Evolutionary conservation across 179 eudicot species (phyloP).

Genomic region (Dionaea muscipula): DNA sequence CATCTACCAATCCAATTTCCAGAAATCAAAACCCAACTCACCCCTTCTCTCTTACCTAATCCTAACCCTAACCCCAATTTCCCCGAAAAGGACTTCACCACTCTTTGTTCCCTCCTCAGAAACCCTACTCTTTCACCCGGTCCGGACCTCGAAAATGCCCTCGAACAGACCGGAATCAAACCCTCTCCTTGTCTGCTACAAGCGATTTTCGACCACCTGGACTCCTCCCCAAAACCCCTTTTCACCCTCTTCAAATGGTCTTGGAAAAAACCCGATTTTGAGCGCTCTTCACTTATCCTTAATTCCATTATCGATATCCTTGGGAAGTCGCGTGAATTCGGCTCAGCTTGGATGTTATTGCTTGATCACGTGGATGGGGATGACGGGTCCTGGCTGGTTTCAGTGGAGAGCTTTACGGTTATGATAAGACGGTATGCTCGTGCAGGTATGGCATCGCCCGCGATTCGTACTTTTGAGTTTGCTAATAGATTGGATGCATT

Average conservation of each 20-base stretch:
- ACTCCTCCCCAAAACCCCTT: conserved; percentile 36
- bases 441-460: conserved; percentile 36
- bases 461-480: conserved; percentile 40
- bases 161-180: conserved; percentile 22
- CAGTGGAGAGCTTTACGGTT: conserved; percentile 32
- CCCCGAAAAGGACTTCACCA: conserved; percentile 18
- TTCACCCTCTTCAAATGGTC: conserved; percentile 48
- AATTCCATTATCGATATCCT: conserved; percentile 51
- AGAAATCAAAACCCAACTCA: background rate
- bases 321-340: conserved; percentile 46
- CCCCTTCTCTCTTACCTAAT: conserved; percentile 11
- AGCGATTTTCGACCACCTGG: conserved; percentile 27
- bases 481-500: conserved; percentile 22
- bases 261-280: conserved; percentile 29
- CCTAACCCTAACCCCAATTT: conserved; percentile 24
- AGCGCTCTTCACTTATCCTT: conserved; percentile 21
- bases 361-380: conserved; percentile 23
- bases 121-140: conserved; percentile 21
- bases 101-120: conserved; percentile 28
- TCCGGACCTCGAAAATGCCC: conserved; percentile 34
- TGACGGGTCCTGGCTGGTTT: conserved; percentile 26
- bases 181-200: conserved; percentile 25
- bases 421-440: conserved; percentile 51
- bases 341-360: conserved; percentile 38
- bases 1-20: background rate